Evolutionary conservation across 768 basidiomycete genomes (phyloP), one percentile per base, ranked within the genome.

Genomic region (Mycena galopus): DNA sequence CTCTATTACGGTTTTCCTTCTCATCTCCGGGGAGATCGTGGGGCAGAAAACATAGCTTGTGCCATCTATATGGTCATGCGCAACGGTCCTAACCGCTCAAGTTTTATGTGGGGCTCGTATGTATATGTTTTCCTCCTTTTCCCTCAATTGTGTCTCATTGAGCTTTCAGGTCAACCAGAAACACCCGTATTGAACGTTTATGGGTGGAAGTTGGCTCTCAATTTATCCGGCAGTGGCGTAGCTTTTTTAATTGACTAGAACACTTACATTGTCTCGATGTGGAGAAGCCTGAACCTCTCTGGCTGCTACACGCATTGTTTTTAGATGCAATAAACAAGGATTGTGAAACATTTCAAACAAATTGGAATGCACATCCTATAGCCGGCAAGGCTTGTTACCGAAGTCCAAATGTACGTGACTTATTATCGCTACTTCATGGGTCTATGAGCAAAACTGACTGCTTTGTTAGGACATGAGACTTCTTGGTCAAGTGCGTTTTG

Each of bases 301-400:
- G 86, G 86, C 78, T 87, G 0, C 74, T 87, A 1, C 82, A 85
- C 19, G 4, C 11, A 10, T 67, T 84, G 1, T 85, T 84, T 67
- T 4, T 57, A 66, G 53, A 55, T 7, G 2, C 29, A 4, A 55
- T 55, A 7, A 29, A 17, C 27, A 16, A 29, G 8, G 27, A 29
- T 30, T 29, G 53, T 30, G 14, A 12, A 4, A 29, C 21, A 55
- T 55, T 55, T n/a, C 27, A 55, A 25, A 25, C 29, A 14, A 55
- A 55, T n/a, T 55, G 29, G 27, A 55, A 55, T 29, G 27, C 29
- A 2, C 53, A 55, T 7, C 50, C 23, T 2, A 51, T 51, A 23
- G 23, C n/a, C 5, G 50, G 50, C 50, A 23, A 14, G 10, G 50
- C 25, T 51, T 23, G 23, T 12, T 9, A 51, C n/a, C n/a, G 25